These are phyloP conservation scores for Spongispora temasekensis DNA, from an alignment of 1,284 basidiomycete species.

Conservation along the genomic window DNA sequence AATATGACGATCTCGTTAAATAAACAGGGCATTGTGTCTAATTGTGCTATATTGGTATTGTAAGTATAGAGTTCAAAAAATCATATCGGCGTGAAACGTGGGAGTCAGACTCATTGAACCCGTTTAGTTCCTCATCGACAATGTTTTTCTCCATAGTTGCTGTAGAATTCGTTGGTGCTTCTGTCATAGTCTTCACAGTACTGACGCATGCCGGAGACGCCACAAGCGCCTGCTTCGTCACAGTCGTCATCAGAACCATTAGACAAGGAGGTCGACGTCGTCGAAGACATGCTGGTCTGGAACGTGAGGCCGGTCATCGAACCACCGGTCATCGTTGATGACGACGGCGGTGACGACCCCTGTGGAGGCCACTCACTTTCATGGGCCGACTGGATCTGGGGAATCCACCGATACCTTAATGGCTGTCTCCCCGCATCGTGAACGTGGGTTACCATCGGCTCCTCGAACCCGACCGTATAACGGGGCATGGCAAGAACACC, in stretches of 20 bases:
- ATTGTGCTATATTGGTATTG: constrained; percentile 6
- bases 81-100: constrained; percentile 8
- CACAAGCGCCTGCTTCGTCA: constrained; percentile 15
- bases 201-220: constrained; percentile 1
- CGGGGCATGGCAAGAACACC: constrained; percentile 28
- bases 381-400: constrained; percentile 37
- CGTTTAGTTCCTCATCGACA: background rate
- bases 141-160: constrained; percentile 8
- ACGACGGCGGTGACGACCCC: constrained; percentile 12
- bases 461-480: constrained; percentile 47
- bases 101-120: constrained; percentile 2
- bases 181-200: constrained; percentile 11
- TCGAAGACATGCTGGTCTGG: constrained; percentile 31
- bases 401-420: constrained; percentile 45
- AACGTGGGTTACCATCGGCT: constrained; percentile 45
- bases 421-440: constrained; percentile 44
- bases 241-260: constrained; percentile 30
- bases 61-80: constrained; percentile 20
- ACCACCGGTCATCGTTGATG: constrained; percentile 20
- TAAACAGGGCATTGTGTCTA: constrained; percentile 17
- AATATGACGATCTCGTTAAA: constrained; percentile 22
- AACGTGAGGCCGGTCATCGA: constrained; percentile 17
- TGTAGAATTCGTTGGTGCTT: constrained; percentile 15
- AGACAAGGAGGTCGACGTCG: constrained; percentile 25
- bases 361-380: constrained; percentile 20